These are phyloP conservation scores for Scytalidium sp. DNA, from an alignment of 2,329 filamentous ascomycete genomes.

Conservation along the genomic window DNA sequence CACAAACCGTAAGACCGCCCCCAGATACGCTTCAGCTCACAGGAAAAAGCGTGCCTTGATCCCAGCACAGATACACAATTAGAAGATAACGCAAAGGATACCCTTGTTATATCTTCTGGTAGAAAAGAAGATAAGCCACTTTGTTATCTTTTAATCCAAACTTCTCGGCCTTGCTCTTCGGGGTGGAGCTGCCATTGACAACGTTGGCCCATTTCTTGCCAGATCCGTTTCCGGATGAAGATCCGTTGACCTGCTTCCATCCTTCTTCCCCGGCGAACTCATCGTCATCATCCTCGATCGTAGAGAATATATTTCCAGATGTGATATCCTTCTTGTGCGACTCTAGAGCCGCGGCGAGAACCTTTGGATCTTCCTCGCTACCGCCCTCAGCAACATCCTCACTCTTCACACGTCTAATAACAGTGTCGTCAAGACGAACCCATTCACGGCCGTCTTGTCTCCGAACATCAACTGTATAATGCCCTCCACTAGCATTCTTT, in stretches of 20 bases:
- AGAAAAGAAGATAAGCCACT: constrained; percentile 95
- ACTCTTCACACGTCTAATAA: constrained; percentile 78
- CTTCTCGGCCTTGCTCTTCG: constrained; percentile 58
- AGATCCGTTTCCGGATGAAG: constrained; percentile 31
- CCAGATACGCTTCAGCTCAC: background rate
- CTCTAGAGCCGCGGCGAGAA: constrained; percentile 64
- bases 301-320: constrained; percentile 70
- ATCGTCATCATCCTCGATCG: constrained; percentile 60
- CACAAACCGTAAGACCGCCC: background rate
- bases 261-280: constrained; percentile 65
- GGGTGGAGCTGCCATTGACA: constrained; percentile 60
- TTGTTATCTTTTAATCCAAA: constrained; percentile 80
- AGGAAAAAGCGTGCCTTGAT: background rate
- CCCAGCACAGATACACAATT: background rate
- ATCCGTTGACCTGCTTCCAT: constrained; percentile 85
- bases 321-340: constrained; percentile 56
- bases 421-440: constrained; percentile 93
- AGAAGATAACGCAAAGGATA: background rate
- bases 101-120: constrained; percentile 52
- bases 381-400: constrained; percentile 89
- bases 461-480: constrained; percentile 96
- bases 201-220: constrained; percentile 72
- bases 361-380: constrained; percentile 73
- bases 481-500: constrained; percentile 91
- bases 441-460: constrained; percentile 94